These are phyloP conservation scores for Phaeomoniella chlamydospora DNA, from an alignment of 2,329 filamentous ascomycete genomes.

Conservation along the genomic window DNA sequence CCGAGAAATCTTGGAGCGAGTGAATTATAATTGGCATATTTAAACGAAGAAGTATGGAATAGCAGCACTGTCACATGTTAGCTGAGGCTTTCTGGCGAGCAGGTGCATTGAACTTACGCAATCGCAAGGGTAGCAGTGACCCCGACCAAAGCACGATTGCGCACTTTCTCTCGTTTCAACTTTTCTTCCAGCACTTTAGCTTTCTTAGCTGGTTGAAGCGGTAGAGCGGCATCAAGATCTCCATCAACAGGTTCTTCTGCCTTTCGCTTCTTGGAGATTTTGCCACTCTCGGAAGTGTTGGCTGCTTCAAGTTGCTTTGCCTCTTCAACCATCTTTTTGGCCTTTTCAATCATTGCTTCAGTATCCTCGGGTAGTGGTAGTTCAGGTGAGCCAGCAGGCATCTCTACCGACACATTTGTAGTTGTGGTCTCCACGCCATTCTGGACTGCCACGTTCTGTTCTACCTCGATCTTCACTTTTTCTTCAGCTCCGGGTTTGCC, in stretches of 20 bases:
- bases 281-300: conserved; percentile 12
- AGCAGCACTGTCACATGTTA: conserved; percentile 21
- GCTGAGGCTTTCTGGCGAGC: no score
- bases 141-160: conserved; percentile 72
- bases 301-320: conserved; percentile 35
- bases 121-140: conserved; percentile 76
- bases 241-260: conserved; percentile 40
- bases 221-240: conserved; percentile 17
- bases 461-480: conserved; percentile 54
- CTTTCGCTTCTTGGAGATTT: conserved; percentile 51
- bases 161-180: conserved; percentile 71
- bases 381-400: conserved; percentile 52
- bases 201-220: conserved; percentile 52
- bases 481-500: conserved; percentile 16
- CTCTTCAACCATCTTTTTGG: conserved; percentile 74
- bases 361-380: conserved; percentile 65
- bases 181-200: conserved; percentile 56
- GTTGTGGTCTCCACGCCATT: conserved; percentile 52
- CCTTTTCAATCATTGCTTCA: conserved; percentile 69
- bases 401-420: conserved; percentile 61
- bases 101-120: conserved; percentile 77
- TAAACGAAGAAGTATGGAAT: conserved; percentile 30
- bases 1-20: background rate
- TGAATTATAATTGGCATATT: conserved; percentile 11
- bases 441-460: conserved; percentile 45